phyloP scores from a whole-genome alignment of 73 alveolate genomes.

The Paramecium sonneborni region DNA sequence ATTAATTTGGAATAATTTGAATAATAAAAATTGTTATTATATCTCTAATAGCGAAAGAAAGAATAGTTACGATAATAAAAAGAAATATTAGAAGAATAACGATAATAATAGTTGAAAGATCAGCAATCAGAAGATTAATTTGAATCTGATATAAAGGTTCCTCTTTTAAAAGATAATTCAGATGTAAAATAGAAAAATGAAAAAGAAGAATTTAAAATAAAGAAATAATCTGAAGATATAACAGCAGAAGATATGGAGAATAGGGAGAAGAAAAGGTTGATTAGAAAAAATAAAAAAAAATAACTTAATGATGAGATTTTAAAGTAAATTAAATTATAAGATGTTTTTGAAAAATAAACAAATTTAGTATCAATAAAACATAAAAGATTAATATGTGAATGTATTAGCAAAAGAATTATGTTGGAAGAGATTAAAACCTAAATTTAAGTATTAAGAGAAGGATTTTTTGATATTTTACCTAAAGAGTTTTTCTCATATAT shows the following conservation, averaged over 20 bases:
- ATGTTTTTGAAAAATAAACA: not conserved
- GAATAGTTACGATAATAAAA: not conserved
- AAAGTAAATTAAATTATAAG: not conserved
- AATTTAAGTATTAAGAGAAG: slow-evolving; percentile 1
- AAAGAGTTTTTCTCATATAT: slow-evolving; percentile 2
- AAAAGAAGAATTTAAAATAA: not conserved
- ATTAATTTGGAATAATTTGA: not conserved
- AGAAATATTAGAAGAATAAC: not conserved
- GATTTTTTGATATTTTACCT: slow-evolving; percentile 36
- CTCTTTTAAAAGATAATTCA: not conserved
- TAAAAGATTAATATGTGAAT: slow-evolving; percentile 13
- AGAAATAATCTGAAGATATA: slow-evolving; percentile 27
- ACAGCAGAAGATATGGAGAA: not conserved
- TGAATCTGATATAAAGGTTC: not conserved
- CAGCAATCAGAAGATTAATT: not conserved
- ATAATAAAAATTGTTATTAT: not conserved
- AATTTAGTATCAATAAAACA: not conserved
- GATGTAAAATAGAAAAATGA: not conserved
- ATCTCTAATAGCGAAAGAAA: not conserved
- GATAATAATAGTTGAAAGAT: not conserved
- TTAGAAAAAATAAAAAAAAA: not conserved
- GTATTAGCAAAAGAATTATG: slow-evolving; percentile 12
- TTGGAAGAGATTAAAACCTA: not conserved
- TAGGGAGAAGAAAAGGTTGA: slow-evolving; percentile 17
- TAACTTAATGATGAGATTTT: not conserved